phyloP scores from a whole-genome alignment of 1,139 yeast genomes.

The Lodderomyces margitis region DNA sequence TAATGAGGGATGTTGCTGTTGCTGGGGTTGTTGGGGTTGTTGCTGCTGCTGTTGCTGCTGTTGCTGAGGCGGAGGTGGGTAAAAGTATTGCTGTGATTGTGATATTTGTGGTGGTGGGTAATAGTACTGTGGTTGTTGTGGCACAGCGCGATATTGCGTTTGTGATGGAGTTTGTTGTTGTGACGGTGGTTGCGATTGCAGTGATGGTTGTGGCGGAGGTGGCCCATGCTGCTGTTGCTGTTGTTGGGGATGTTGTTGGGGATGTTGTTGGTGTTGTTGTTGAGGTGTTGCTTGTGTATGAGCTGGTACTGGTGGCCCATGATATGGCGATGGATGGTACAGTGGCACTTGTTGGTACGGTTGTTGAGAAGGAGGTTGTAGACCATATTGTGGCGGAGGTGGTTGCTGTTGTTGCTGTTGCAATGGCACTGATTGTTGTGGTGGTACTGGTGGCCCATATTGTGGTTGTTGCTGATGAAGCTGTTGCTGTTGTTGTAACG shows the following conservation, averaged over 20 bases:
- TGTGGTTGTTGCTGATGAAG: slow-evolving; percentile 14
- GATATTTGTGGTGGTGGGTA: slow-evolving; percentile 12
- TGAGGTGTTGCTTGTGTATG: slow-evolving; percentile 6
- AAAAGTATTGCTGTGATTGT: slow-evolving; percentile 16
- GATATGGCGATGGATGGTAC: slow-evolving; percentile 13
- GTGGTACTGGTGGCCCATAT: slow-evolving; percentile 8
- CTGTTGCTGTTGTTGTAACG: slow-evolving; percentile 14
- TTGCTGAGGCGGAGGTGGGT: slow-evolving; percentile 15
- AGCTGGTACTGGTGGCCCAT: slow-evolving; percentile 9
- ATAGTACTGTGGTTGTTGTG: slow-evolving; percentile 15
- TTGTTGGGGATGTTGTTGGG: slow-evolving; percentile 7
- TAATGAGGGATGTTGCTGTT: slow-evolving; percentile 3
- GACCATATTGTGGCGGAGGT: slow-evolving; percentile 13
- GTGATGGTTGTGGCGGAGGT: slow-evolving; percentile 18
- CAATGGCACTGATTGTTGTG: slow-evolving; percentile 11
- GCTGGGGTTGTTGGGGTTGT: slow-evolving; percentile 8
- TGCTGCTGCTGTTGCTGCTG: slow-evolving; percentile 18
- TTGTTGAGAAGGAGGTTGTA: slow-evolving; percentile 7
- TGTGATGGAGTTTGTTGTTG: slow-evolving; percentile 15
- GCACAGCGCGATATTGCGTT: slow-evolving; percentile 4
- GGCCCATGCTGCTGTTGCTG: slow-evolving; percentile 12
- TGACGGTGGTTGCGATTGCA: slow-evolving; percentile 16
- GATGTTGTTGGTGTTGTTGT: slow-evolving; percentile 13
- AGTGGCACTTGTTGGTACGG: slow-evolving; percentile 11
- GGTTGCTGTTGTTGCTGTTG: slow-evolving; percentile 15